phyloP scores from a whole-genome alignment of 768 basidiomycete genomes.

The Xerocomellus amylosporus region DNA sequence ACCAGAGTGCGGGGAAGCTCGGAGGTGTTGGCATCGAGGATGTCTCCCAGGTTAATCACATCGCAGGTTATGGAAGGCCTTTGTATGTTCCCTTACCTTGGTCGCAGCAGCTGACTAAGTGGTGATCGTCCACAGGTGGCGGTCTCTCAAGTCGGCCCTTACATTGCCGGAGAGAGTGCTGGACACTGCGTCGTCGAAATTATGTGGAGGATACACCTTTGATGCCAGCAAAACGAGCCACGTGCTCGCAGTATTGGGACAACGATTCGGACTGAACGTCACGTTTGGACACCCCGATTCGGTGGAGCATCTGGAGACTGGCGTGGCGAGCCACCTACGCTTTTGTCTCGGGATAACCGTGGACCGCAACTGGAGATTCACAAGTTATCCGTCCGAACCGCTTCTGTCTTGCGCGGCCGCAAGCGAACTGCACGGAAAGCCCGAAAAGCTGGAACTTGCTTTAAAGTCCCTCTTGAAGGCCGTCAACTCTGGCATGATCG shows the following conservation, averaged over 20 bases:
- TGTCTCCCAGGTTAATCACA: neutral
- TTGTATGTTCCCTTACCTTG: neutral
- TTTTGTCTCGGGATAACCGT: slow-evolving; percentile 5
- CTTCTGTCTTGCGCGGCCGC: slow-evolving; percentile 13
- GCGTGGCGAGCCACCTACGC: slow-evolving; percentile 14
- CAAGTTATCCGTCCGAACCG: slow-evolving; percentile 18
- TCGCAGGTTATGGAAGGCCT: neutral
- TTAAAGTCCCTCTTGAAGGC: neutral
- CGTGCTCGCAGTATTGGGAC: slow-evolving; percentile 1
- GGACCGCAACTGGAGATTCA: slow-evolving; percentile 12
- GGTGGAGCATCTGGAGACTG: neutral
- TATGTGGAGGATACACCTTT: neutral
- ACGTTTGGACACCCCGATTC: slow-evolving; percentile 1
- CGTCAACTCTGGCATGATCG: slow-evolving; percentile 8
- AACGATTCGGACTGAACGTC: slow-evolving; percentile 6
- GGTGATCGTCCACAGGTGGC: neutral
- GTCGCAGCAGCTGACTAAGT: neutral
- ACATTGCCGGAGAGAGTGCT: neutral
- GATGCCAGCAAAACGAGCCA: neutral
- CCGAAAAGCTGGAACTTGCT: neutral
- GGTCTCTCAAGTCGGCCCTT: neutral
- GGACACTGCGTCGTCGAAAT: neutral
- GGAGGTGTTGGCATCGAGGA: neutral
- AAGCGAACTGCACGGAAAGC: neutral
- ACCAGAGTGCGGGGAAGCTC: slow-evolving; percentile 2